Percentiles rank a stretch among this genome's conserved stretches.
phyloP scores from a whole-genome alignment of 2,329 filamentous ascomycete genomes.

The Bipolaris bicolor region DNA sequence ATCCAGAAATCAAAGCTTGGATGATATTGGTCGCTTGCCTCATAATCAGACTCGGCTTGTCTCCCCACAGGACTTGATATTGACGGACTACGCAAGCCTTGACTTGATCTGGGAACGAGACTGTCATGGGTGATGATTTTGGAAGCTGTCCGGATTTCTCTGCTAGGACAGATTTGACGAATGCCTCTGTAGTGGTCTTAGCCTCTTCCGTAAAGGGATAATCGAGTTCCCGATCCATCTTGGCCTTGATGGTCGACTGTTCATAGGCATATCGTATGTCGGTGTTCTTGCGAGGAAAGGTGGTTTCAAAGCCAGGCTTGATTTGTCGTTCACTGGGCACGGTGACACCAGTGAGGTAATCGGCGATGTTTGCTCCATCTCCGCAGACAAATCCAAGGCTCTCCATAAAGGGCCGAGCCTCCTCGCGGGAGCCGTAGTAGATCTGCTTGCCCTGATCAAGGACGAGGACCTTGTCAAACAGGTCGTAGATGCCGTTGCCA shows the following conservation, averaged over 20 bases:
- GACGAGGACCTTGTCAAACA: conserved; percentile 75
- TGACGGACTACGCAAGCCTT: conserved; percentile 64
- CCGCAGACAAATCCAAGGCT: conserved; percentile 70
- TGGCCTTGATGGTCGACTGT: conserved; percentile 55
- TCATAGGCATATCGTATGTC: conserved; percentile 57
- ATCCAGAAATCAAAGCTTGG: conserved; percentile 68
- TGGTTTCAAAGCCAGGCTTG: conserved; percentile 46
- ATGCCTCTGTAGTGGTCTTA: conserved; percentile 52
- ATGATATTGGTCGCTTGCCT: conserved; percentile 64
- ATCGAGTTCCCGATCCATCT: conserved; percentile 63
- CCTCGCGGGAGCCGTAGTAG: conserved; percentile 68
- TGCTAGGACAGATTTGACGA: conserved; percentile 58
- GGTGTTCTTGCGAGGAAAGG: conserved; percentile 51
- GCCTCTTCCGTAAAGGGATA: conserved; percentile 61
- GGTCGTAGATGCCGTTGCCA: conserved; percentile 59
- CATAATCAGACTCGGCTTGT: conserved; percentile 68
- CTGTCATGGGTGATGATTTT: conserved; percentile 61
- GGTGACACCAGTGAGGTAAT: conserved; percentile 79
- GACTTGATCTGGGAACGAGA: conserved; percentile 53
- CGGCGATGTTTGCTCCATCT: conserved; percentile 69
- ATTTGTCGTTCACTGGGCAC: conserved; percentile 52
- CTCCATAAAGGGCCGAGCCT: conserved; percentile 70
- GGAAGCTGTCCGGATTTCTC: conserved; percentile 64
- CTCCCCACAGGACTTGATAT: conserved; percentile 70
- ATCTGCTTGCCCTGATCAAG: conserved; percentile 79